Conservation (phyloP, 2,329 filamentous ascomycete species). For the Fusarium liriodendri region DNA sequence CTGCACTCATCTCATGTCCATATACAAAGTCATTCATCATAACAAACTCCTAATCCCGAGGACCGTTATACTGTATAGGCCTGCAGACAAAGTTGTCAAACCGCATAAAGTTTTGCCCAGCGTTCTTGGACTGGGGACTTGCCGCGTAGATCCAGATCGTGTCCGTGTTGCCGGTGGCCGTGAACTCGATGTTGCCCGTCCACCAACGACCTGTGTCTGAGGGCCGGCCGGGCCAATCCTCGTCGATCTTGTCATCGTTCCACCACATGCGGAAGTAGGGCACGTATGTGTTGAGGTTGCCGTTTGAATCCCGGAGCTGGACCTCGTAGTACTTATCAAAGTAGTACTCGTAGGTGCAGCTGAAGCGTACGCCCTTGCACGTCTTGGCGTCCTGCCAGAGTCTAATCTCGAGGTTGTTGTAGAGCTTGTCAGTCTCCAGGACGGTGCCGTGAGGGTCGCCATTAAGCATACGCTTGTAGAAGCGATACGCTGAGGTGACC, state of each 20-base stretch:
- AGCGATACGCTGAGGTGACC: neutral
- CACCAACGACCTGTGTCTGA: neutral
- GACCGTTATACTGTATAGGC: neutral
- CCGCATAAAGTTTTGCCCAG: neutral
- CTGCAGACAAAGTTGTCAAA: constrained; percentile 11
- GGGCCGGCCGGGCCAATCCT: neutral
- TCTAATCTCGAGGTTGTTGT: neutral
- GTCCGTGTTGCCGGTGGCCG: neutral
- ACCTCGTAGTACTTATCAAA: constrained; percentile 1
- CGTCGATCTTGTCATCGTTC: constrained; percentile 4
- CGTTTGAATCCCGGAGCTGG: neutral
- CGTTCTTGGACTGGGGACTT: neutral
- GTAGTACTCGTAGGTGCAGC: constrained; percentile 12
- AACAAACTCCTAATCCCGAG: neutral
- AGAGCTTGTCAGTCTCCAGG: neutral
- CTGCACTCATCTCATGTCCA: neutral
- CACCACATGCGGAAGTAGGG: constrained; percentile 10
- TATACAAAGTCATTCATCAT: neutral
- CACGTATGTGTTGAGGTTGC: neutral
- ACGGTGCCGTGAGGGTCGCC: neutral
- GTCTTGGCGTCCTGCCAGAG: neutral
- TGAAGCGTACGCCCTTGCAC: constrained; percentile 8
- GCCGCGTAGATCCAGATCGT: neutral
- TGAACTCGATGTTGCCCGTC: neutral
- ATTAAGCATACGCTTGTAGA: neutral